Percentiles rank a stretch among this genome's conserved stretches.
phyloP scores from a whole-genome alignment of 305 asterid species.

The Euphrasia arctica region DNA sequence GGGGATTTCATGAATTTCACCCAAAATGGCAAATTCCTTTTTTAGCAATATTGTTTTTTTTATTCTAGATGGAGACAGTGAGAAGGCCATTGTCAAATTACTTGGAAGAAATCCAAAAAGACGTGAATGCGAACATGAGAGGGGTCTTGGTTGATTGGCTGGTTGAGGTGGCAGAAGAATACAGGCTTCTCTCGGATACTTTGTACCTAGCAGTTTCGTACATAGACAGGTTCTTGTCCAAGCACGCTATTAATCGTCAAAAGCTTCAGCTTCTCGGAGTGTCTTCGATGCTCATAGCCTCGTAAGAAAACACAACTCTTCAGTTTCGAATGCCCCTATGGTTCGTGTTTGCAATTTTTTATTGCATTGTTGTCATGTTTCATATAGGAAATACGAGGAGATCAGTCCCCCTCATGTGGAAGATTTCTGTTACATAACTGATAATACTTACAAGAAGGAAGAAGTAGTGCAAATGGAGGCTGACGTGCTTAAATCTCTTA shows the following conservation, averaged over 20 bases:
- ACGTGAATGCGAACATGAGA: conserved; percentile 73
- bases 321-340: neutral
- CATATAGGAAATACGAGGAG: conserved; percentile 82
- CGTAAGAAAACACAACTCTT: conserved; percentile 33
- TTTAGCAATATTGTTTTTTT: neutral
- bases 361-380: conserved; percentile 11
- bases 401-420: conserved; percentile 73
- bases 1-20: neutral
- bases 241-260: conserved; percentile 45
- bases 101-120: conserved; percentile 61
- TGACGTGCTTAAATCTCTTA: neutral
- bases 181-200: conserved; percentile 74
- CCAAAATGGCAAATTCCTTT: neutral
- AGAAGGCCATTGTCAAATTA: conserved; percentile 68
- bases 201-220: conserved; percentile 58
- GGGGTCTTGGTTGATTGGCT: conserved; percentile 84
- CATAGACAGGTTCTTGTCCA: conserved; percentile 63
- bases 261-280: conserved; percentile 93
- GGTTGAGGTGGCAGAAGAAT: conserved; percentile 89
- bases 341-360: neutral
- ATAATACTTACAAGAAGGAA: conserved; percentile 52
- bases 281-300: conserved; percentile 91
- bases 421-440: conserved; percentile 75
- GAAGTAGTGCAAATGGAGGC: conserved; percentile 41
- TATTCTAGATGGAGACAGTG: conserved; percentile 51